Evolutionary conservation across 495 filamentous ascomycete genomes (phyloP), one percentile per base, ranked within the genome.

Genomic region (Hyphodiscus hymeniophilus): DNA sequence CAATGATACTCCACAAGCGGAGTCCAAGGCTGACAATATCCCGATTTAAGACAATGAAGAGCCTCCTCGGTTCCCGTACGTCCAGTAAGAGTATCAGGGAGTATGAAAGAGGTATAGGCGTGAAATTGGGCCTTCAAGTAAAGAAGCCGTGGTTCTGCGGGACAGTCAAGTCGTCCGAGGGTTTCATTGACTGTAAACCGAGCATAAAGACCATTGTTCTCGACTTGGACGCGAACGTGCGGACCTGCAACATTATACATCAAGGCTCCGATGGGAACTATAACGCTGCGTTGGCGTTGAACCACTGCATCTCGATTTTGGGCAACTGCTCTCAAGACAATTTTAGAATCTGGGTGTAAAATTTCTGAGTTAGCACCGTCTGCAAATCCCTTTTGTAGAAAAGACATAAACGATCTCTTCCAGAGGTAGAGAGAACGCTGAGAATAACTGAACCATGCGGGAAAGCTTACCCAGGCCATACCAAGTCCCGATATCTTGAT

Each of bases 31-130:
- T 58, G 62, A 45, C 56, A 76, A 66, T 23, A 71, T 57, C 61
- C 71, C 0, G 74, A 78, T 12, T 57, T 51, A 12, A 84, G 70
- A 40, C 71, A 68, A 2, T 57, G 42, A 4, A 87, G 58, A 0
- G 69, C 65, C 53, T 84, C 74, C 45, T 84, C 79, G 0, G 76
- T 79, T 0, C 82, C 82, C 6, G 79, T 84, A 15, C 64, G 63
- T 0, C 63, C 58, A 0, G 79, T 83, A 1, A 85, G 58, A 0
- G 65, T 52, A 53, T 87, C 82, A 0, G 77, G 73, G 0, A 84
- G 18, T 17, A 67, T 65, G 39, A 70, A 79, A 0, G 78, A 77
- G 0, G 81, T 85, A 0, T 75, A 24, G 0, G 80, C 81, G 50
- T 85, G 78, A 18, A 76, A 65, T 30, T 76, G 70, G 20, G 69